Evolutionary conservation across 139 green algal genomes (phyloP).

Genomic region (Haematococcus lacustris): DNA sequence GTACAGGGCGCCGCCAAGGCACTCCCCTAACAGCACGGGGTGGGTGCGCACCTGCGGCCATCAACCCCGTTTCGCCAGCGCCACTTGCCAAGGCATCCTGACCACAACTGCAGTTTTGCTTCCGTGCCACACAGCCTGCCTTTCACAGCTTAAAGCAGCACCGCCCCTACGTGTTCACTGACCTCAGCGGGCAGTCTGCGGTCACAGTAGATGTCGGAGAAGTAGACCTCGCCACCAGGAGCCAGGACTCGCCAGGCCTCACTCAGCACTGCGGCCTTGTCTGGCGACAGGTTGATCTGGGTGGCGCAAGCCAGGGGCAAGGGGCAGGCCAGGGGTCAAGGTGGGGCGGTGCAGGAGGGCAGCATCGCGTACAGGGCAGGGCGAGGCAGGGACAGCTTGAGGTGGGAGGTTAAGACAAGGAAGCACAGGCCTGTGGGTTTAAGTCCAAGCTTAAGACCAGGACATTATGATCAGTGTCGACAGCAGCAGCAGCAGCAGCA

Average conservation of each 20-base stretch:
- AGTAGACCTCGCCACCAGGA: slow-evolving; percentile 90
- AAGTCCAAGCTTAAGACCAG: not conserved
- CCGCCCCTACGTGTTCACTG: too few relatives aligned
- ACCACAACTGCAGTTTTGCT: too few relatives aligned
- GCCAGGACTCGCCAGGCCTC: slow-evolving; percentile 73
- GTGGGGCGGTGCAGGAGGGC: too few relatives aligned
- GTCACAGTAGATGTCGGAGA: slow-evolving; percentile 93
- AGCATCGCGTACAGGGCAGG: not conserved
- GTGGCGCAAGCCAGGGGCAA: too few relatives aligned
- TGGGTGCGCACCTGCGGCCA: slow-evolving; percentile 27
- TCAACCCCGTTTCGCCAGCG: too few relatives aligned
- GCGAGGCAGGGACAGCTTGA: not conserved
- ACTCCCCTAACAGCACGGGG: slow-evolving; percentile 64
- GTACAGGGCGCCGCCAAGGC: slow-evolving; percentile 90
- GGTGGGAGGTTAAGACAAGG: not conserved
- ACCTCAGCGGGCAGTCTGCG: slow-evolving; percentile 59
- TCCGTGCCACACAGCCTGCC: too few relatives aligned
- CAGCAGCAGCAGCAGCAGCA: not conserved
- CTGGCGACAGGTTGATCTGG: slow-evolving; percentile 79
- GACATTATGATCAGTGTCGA: not conserved
- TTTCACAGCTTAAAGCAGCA: too few relatives aligned
- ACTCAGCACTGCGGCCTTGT: slow-evolving; percentile 72
- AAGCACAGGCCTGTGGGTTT: not conserved
- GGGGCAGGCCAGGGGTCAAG: too few relatives aligned
- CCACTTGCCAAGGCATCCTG: too few relatives aligned